Evolutionary conservation across 176 grass and related monocot species (phyloP).

Genomic region (Cenchrus americanus): DNA sequence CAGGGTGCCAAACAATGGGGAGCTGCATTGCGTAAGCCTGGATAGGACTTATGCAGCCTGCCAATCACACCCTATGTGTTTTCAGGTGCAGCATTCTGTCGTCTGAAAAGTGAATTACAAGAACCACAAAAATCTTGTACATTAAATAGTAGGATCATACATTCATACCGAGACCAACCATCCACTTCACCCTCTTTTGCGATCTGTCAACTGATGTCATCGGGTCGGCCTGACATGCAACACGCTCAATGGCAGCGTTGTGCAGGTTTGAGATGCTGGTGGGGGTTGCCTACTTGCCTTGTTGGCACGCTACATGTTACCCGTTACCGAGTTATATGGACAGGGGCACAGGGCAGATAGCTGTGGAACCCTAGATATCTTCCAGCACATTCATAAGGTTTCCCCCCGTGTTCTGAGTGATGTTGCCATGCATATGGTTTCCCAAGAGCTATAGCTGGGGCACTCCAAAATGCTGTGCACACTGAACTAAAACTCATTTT

Average conservation of each 20-base stretch:
- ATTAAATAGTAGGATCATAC: constrained; percentile 15
- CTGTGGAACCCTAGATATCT: neutral
- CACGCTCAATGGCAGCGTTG: neutral
- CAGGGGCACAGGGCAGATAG: too few relatives aligned
- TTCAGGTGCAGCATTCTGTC: neutral
- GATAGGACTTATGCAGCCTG: too few relatives aligned
- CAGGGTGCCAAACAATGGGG: too few relatives aligned
- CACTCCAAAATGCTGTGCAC: neutral
- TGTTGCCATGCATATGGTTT: neutral
- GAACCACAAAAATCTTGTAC: neutral
- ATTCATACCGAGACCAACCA: neutral
- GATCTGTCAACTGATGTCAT: neutral
- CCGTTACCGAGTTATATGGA: too few relatives aligned
- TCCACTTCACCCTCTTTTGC: neutral
- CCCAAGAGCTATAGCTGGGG: too few relatives aligned
- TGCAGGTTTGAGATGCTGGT: neutral
- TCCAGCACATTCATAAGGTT: neutral
- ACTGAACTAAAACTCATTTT: neutral
- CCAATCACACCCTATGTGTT: neutral
- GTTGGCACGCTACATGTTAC: neutral
- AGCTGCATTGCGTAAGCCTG: too few relatives aligned
- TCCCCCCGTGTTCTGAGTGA: neutral
- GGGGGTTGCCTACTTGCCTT: neutral
- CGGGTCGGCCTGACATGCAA: neutral
- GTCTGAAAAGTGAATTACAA: constrained; percentile 5